Base-by-base conservation (phyloP, 2,329 filamentous ascomycete species). In the Stromatinia cepivora region DNA sequence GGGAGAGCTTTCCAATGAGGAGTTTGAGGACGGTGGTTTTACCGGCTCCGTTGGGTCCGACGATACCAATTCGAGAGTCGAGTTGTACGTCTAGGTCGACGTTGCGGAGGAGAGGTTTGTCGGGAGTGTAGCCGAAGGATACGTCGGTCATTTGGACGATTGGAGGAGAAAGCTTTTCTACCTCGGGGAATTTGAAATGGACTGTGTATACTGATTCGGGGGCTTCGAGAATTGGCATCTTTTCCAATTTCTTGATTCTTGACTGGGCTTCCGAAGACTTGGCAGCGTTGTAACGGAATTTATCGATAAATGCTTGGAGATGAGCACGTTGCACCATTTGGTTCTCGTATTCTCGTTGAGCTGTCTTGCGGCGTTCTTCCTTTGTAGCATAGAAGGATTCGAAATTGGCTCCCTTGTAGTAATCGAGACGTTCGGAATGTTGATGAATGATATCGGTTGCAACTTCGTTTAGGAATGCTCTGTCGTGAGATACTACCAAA, bases 361-460 rank as follows among this genome's bases (percentile, higher is more conserved):
- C 93, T 58, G 92, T 94, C 88, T 99, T 99, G 80, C 94, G 92
- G 73, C 95, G 90, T 81, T 99, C 95, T 81, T 99, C 95, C 78
- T 93, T 95, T 31, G 95, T 98, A 10, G 94, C 93, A 79, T 99
- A 99, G 85, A 98, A 97, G 52, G 92, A 91, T 78, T 97, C 92
- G 76, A 98, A 99, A 82, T 98, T 97, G 78, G 94, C 93, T 69
- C 95, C 91, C 78, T 96, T 93, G 87, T 99, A 99, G 87, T 99
- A 99, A 83, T 99, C 95, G 69, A 99, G 87, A 70, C 95, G 89
- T 80, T 97, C 92, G 0, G 94, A 98, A 81, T 99, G 95, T 79
- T 99, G 95, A 80, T 99, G 94, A 71, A 99, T 93, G 77, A 99
- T 99, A 81, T 99, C 95, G 9, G 94, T 98, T n/a, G 95, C 95